Evolutionary conservation across 2,329 filamentous ascomycete species (phyloP).

Genomic region (Clarireedia monteithiana): DNA sequence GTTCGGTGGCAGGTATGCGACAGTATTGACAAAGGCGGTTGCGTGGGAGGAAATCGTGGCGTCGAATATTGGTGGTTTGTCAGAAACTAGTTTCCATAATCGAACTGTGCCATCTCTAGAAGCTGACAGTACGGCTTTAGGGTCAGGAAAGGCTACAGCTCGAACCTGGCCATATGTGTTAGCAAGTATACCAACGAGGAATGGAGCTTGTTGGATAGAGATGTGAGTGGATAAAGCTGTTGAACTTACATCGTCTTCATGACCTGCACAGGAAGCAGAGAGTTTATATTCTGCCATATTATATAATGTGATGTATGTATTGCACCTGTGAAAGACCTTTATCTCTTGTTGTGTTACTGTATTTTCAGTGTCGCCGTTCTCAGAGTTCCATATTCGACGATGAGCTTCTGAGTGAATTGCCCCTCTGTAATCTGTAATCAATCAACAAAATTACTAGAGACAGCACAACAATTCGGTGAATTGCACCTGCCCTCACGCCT

Average conservation of each 20-base stretch:
- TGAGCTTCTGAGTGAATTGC: conserved; percentile 12
- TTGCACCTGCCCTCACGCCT: neutral
- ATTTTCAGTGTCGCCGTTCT: neutral
- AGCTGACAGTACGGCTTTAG: conserved; percentile 69
- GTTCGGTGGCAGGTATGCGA: conserved; percentile 68
- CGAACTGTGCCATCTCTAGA: conserved; percentile 89
- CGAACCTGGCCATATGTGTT: conserved; percentile 57
- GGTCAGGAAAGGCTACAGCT: conserved; percentile 68
- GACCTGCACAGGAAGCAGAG: conserved; percentile 79
- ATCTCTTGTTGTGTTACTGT: neutral
- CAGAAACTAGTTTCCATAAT: conserved; percentile 65
- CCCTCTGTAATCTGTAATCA: conserved; percentile 1
- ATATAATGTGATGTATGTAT: neutral
- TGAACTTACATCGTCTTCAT: conserved; percentile 82
- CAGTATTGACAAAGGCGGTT: conserved; percentile 77
- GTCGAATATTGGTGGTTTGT: conserved; percentile 64
- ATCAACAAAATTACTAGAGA: neutral
- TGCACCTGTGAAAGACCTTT: neutral
- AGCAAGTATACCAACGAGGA: too few relatives aligned
- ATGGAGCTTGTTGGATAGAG: conserved; percentile 8
- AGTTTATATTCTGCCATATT: conserved; percentile 82
- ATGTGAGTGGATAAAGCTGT: neutral
- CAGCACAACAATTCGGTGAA: too few relatives aligned
- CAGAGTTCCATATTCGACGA: conserved; percentile 14
- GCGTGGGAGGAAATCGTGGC: conserved; percentile 72